Evolutionary conservation across 2,329 filamentous ascomycete genomes (phyloP), one percentile per base, ranked within the genome.

Genomic region (Alternaria incomplexa): DNA sequence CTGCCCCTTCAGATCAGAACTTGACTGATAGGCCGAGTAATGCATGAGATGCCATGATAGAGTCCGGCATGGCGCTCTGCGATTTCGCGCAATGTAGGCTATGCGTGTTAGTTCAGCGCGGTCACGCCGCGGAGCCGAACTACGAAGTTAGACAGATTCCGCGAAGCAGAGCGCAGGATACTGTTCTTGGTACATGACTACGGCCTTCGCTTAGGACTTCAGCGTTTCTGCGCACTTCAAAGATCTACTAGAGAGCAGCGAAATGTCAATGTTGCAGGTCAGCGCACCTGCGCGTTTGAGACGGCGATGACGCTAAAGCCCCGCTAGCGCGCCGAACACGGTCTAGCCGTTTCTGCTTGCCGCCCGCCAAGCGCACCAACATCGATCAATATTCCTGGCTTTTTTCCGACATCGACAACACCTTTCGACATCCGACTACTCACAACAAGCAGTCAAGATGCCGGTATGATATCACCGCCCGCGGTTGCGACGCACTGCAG

Each of bases 401-500:
- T 45, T 54, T 53, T 56, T 40, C 66, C 62, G 56, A 64, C 68
- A 72, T 70, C 75, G 71, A 76, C 72, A 73, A 70, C 70, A 62
- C 56, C 63, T 66, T 52, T 73, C 74, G 73, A 75, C 75, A 76
- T 77, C 71, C 71, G 74, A 74, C 75, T 70, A 70, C 66, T 64
- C 53, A 64, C 71, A 58, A 67, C 70, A 71, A 74, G 68, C 71
- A 75, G 73, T 76, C 77, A 80, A 72, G 72, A 80, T 80, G 77
- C 77, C 77, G 76, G 77, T 80, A 80, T 63, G 77, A 64, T 58
- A 54, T 55, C 65, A 54, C 63, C 63, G 50, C 23, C 51, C 56
- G 45, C 48, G 26, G 44, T 13, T 54, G 13, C 30, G 17, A 54
- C 11, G 22, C 17, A 32, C 7, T 52, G 15, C 28, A 62, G 17